These are phyloP conservation scores for Leishmania guyanensis DNA, from an alignment of 208 protist species.

Conservation along the genomic window DNA sequence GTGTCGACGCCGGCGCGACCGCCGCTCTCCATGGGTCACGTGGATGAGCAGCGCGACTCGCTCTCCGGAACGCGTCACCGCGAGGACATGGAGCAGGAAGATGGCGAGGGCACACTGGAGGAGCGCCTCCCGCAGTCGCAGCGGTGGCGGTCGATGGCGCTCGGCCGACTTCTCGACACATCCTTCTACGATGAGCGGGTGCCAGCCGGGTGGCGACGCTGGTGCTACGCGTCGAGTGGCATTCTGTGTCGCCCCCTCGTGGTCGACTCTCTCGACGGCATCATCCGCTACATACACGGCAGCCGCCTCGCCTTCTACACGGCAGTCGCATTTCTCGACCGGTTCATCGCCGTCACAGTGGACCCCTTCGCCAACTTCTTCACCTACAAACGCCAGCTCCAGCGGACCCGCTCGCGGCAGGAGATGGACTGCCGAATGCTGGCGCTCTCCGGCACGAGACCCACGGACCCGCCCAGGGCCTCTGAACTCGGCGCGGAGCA, in stretches of 20 bases:
- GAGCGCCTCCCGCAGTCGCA: constrained; percentile 29
- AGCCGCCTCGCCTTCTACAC: constrained; percentile 67
- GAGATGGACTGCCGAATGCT: constrained; percentile 31
- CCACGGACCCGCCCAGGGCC: not conserved
- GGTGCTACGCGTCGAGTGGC: constrained; percentile 51
- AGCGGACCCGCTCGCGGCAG: constrained; percentile 15
- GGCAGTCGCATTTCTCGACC: constrained; percentile 68
- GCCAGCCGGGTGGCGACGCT: constrained; percentile 51
- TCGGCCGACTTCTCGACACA: constrained; percentile 29
- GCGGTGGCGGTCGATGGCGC: constrained; percentile 37
- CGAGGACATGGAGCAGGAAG: constrained; percentile 6
- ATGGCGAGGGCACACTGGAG: not conserved
- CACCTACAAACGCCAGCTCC: constrained; percentile 21
- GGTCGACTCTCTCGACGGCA: constrained; percentile 77
- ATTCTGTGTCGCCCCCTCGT: constrained; percentile 55
- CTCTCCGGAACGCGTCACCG: not conserved
- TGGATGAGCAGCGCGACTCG: constrained; percentile 14
- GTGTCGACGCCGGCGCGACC: constrained; percentile 17
- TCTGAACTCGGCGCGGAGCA: not conserved
- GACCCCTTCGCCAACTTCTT: constrained; percentile 39
- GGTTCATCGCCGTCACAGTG: constrained; percentile 51
- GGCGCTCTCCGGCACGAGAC: constrained; percentile 11
- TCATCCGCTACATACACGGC: constrained; percentile 60
- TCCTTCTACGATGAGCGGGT: constrained; percentile 42
- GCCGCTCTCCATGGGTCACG: not conserved